Conservation (phyloP, 2,329 filamentous ascomycete species). For the Aspergillus sp. region DNA sequence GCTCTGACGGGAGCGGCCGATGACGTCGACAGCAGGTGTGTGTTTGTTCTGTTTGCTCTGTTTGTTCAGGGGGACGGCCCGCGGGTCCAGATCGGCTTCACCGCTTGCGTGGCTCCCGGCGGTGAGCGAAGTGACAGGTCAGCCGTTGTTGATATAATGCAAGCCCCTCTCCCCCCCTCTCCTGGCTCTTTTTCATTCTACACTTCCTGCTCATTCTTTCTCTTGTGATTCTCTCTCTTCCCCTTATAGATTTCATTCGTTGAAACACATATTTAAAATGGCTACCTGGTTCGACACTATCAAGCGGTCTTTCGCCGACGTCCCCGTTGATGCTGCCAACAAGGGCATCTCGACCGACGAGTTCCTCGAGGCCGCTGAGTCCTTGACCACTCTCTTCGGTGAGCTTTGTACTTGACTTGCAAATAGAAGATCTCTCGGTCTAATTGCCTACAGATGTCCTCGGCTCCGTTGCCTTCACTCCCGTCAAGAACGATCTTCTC, state of each 20-base stretch:
- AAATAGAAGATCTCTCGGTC: slow-evolving; percentile 4
- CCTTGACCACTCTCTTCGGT: slow-evolving; percentile 86
- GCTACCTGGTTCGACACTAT: slow-evolving; percentile 81
- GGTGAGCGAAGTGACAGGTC: slow-evolving; percentile 26
- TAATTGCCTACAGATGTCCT: slow-evolving; percentile 52
- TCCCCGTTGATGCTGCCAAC: slow-evolving; percentile 71
- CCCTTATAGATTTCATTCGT: slow-evolving; percentile 5
- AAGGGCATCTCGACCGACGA: slow-evolving; percentile 78
- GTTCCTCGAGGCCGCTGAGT: slow-evolving; percentile 89
- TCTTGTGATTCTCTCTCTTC: slow-evolving; percentile 11
- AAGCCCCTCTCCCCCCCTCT: slow-evolving; percentile 1
- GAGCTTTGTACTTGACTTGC: slow-evolving; percentile 18
- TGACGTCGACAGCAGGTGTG: slow-evolving; percentile 30
- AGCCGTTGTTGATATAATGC: slow-evolving; percentile 18
- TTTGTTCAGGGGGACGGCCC: slow-evolving; percentile 16
- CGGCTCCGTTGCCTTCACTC: slow-evolving; percentile 73
- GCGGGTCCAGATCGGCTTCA: slow-evolving; percentile 9
- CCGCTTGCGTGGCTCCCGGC: slow-evolving; percentile 32
- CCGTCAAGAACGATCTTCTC: slow-evolving; percentile 87
- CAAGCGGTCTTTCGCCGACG: slow-evolving; percentile 79
- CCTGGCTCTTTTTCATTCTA: slow-evolving; percentile 3
- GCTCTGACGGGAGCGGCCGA: slow-evolving; percentile 17
- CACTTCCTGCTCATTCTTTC: slow-evolving; percentile 10
- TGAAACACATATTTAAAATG: slow-evolving; percentile 23
- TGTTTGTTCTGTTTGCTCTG: slow-evolving; percentile 14